A percentile compares a stretch with the other conserved stretches of the same genome.
phyloP scores from a whole-genome alignment of 2,329 filamentous ascomycete species.

The Septoria linicola region DNA sequence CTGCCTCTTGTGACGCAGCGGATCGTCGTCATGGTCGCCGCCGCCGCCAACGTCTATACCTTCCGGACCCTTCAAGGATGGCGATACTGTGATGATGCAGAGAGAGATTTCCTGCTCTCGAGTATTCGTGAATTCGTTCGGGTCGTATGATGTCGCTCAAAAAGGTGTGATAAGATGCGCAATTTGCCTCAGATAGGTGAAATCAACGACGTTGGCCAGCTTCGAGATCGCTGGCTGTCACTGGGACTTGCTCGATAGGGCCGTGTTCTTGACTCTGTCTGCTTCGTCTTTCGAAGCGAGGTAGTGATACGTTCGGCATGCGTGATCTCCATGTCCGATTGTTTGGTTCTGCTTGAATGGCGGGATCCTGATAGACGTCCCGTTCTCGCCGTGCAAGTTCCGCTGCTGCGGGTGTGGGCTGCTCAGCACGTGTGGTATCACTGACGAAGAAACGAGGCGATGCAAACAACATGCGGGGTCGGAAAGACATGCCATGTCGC shows the following conservation, averaged over 20 bases:
- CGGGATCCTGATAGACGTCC: conserved; percentile 9
- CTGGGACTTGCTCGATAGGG: conserved; percentile 24
- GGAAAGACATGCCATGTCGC: conserved; percentile 29
- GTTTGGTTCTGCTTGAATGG: conserved; percentile 15
- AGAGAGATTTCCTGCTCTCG: too few relatives aligned
- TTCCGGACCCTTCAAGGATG: not conserved
- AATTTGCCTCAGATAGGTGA: too few relatives aligned
- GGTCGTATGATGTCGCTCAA: not conserved
- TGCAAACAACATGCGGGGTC: conserved; percentile 32
- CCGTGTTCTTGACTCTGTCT: conserved; percentile 22
- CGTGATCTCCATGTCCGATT: conserved; percentile 29
- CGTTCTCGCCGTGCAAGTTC: conserved; percentile 9
- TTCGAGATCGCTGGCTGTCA: conserved; percentile 32
- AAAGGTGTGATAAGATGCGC: not conserved
- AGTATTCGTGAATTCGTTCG: not conserved
- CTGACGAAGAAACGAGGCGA: conserved; percentile 31
- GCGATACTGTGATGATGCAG: conserved; percentile 3
- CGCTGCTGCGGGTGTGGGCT: conserved; percentile 6
- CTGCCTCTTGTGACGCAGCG: too few relatives aligned
- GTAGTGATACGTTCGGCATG: conserved; percentile 27
- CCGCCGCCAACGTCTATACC: not conserved
- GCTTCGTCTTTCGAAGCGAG: conserved; percentile 30
- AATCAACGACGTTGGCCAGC: conserved; percentile 30
- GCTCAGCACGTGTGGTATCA: conserved; percentile 15
- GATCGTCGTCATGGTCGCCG: too few relatives aligned